These are phyloP conservation scores for Neofusicoccum cordaticola DNA, from an alignment of 2,329 filamentous ascomycete genomes.

Conservation along the genomic window DNA sequence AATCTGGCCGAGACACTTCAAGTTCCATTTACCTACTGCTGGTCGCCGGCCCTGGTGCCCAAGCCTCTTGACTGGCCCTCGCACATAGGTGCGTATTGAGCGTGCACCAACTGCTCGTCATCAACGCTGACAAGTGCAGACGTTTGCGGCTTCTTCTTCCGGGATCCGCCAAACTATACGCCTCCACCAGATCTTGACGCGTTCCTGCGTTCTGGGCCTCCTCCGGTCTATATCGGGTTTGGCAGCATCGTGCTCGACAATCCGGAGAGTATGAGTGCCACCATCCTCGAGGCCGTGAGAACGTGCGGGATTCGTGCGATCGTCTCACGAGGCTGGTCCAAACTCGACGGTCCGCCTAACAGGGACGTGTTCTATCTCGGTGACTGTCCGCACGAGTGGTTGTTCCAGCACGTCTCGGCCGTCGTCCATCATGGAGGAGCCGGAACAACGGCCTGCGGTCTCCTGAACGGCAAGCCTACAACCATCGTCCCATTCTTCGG, in stretches of 20 bases:
- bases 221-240: constrained; percentile 57
- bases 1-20: constrained; percentile 35
- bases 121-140: constrained; percentile 18
- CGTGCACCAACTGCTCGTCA: too few species aligned
- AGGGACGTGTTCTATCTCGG: constrained; percentile 50
- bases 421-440: constrained; percentile 61
- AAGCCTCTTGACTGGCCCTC: constrained; percentile 41
- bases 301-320: constrained; percentile 44
- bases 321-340: constrained; percentile 55
- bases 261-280: constrained; percentile 43
- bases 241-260: constrained; percentile 57
- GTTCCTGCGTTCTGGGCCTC: constrained; percentile 48
- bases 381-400: constrained; percentile 57
- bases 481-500: constrained; percentile 58
- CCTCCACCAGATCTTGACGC: constrained; percentile 39
- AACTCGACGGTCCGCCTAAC: constrained; percentile 35
- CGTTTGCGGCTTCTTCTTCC: constrained; percentile 48
- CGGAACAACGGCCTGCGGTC: constrained; percentile 57
- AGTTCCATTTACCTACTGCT: constrained; percentile 46
- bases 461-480: constrained; percentile 52
- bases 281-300: constrained; percentile 48
- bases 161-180: constrained; percentile 34
- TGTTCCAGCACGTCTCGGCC: constrained; percentile 54
- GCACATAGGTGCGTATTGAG: constrained; percentile 31
- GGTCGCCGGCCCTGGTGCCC: constrained; percentile 43